Evolutionary conservation across 1,284 basidiomycete genomes (phyloP).

Genomic region (Leccinum subrobustum): DNA sequence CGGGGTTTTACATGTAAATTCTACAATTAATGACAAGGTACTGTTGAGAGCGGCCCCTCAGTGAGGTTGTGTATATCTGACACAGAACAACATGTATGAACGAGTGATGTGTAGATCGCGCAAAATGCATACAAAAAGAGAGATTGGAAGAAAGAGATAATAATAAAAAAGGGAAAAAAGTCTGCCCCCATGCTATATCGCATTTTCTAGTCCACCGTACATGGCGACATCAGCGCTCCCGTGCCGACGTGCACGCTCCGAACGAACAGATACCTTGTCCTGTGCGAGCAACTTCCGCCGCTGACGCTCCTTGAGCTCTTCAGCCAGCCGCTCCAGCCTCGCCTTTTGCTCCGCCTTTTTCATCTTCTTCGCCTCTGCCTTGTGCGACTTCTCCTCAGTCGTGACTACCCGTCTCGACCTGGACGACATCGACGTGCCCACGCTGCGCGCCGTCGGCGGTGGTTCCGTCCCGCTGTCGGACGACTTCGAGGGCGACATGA

Average conservation of each 20-base stretch:
- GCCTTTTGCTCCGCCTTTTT: slow-evolving; percentile 46
- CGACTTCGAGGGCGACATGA: slow-evolving; percentile 24
- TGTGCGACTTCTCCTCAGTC: slow-evolving; percentile 37
- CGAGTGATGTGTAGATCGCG: slow-evolving; percentile 14
- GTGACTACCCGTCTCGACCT: slow-evolving; percentile 20
- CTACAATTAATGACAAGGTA: slow-evolving; percentile 32
- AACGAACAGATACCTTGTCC: slow-evolving; percentile 34
- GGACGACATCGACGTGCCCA: slow-evolving; percentile 7
- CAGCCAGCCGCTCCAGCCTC: slow-evolving; percentile 42
- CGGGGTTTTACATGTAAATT: slow-evolving; percentile 30
- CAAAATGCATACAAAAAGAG: neutral
- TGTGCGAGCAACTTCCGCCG: slow-evolving; percentile 28
- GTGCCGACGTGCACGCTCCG: slow-evolving; percentile 22
- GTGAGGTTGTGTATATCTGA: slow-evolving; percentile 7
- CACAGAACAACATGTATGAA: slow-evolving; percentile 11
- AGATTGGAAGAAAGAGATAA: neutral
- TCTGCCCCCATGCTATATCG: slow-evolving; percentile 16
- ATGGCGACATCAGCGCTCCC: slow-evolving; percentile 32
- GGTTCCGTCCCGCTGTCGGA: slow-evolving; percentile 9
- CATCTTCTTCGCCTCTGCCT: slow-evolving; percentile 44
- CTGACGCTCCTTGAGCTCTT: slow-evolving; percentile 39
- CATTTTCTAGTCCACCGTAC: slow-evolving; percentile 33
- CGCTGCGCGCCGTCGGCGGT: slow-evolving; percentile 21
- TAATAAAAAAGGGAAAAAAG: neutral
- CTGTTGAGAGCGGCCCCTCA: slow-evolving; percentile 8